Evolutionary conservation across 2,329 filamentous ascomycete genomes (phyloP), one percentile per base, ranked within the genome.

Genomic region (Alternaria gansuensis): DNA sequence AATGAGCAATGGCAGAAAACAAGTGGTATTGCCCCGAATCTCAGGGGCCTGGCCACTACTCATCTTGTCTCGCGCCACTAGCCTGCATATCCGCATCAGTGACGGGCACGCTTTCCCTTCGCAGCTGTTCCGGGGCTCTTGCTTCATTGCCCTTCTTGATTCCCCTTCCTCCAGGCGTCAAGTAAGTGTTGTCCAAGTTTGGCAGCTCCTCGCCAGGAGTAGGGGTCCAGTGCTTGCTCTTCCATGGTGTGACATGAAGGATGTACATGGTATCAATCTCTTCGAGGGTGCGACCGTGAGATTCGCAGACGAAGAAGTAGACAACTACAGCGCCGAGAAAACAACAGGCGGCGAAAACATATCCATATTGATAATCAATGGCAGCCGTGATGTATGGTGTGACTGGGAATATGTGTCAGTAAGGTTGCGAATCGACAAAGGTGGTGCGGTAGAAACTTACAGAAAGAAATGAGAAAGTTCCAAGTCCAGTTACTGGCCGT

Each of bases 301-400:
- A 88, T 74, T 93, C 90, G 55, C 90, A 87, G 51, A 93, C 84
- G 75, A 92, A 92, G 78, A 93, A 90, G 80, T 89, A 93, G 29
- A 93, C 88, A 11, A 92, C 76, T 0, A 87, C 63, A 0, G 86
- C 85, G 0, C 85, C 89, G 0, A 85, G 80, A 17, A 91, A 79
- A 67, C 90, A 90, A 71, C 89, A 92, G 0, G 82, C 88, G 0
- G 89, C 90, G 75, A 93, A 93, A 29, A 93, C 87, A 63, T 92
- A 91, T 2, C 90, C 90, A 68, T 91, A 91, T 1, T 83, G 83
- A 76, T 89, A 93, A 65, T 89, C 85, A 54, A 93, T 93, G 3
- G 85, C 84, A 0, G 82, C 79, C 0, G 88, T 90, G 72, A 93
- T 93, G 77, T 92, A 93, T 0, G 90, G 89, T 0, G 91, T 92